These are phyloP conservation scores for Pestalotiopsis sp. DNA, from an alignment of 2,329 filamentous ascomycete species.

Conservation along the genomic window DNA sequence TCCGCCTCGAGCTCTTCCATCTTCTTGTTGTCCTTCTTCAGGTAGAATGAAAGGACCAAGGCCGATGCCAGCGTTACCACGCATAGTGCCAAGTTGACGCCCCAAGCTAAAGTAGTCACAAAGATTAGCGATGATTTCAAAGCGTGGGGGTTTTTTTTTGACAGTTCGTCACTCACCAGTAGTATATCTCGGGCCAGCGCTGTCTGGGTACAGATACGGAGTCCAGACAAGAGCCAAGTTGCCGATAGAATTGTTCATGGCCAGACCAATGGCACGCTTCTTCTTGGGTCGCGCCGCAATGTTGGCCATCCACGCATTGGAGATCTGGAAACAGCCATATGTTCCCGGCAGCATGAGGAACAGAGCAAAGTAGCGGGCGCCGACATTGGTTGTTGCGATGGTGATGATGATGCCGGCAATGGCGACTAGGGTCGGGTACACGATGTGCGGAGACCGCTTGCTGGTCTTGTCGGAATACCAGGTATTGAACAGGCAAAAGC, in stretches of 20 bases:
- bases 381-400: constrained; percentile 21
- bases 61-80: constrained; percentile 41
- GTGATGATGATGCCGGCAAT: constrained; percentile 26
- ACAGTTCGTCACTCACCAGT: constrained; percentile 19
- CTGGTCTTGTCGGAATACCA: constrained; percentile 29
- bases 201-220: constrained; percentile 24
- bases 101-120: constrained; percentile 11
- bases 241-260: constrained; percentile 26
- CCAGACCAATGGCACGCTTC: constrained; percentile 25
- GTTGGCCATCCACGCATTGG: constrained; percentile 29
- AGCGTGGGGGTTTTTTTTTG: constrained; percentile 21
- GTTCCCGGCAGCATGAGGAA: constrained; percentile 22
- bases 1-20: constrained; percentile 9
- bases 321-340: constrained; percentile 25
- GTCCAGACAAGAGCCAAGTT: constrained; percentile 27
- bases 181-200: constrained; percentile 22
- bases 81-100: constrained; percentile 21
- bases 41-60: constrained; percentile 9
- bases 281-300: constrained; percentile 24
- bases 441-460: constrained; percentile 23
- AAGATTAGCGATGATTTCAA: constrained; percentile 13
- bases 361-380: constrained; percentile 23
- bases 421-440: constrained; percentile 18
- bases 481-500: constrained; percentile 28
- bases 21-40: constrained; percentile 16